These are phyloP conservation scores for Ceratobasidium sp. DNA, from an alignment of 1,284 basidiomycete genomes.

Conservation along the genomic window DNA sequence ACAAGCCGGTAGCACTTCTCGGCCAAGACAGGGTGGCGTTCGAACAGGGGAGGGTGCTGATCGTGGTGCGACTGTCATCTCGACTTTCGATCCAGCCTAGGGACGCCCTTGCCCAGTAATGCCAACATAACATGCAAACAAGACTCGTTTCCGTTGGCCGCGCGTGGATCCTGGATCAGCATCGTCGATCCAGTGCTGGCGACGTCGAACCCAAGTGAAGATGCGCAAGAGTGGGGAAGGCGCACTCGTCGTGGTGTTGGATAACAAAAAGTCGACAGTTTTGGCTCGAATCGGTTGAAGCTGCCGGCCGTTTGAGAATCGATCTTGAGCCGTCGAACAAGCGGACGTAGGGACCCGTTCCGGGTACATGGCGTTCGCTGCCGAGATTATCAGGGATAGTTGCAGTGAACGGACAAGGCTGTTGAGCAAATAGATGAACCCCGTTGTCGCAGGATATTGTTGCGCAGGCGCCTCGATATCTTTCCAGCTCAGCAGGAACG, in stretches of 20 bases:
- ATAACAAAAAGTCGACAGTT: slow-evolving; percentile 89
- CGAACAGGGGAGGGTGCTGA: slow-evolving; percentile 70
- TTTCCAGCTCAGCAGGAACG: slow-evolving; percentile 74
- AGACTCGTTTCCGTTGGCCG: slow-evolving; percentile 76
- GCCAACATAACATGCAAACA: slow-evolving; percentile 88
- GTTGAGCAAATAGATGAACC: slow-evolving; percentile 87
- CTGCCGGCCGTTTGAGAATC: slow-evolving; percentile 68
- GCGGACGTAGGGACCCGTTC: slow-evolving; percentile 81
- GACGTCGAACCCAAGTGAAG: slow-evolving; percentile 82
- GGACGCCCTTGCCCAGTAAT: slow-evolving; percentile 79
- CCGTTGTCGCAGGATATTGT: slow-evolving; percentile 88
- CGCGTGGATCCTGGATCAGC: slow-evolving; percentile 81
- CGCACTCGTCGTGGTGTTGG: slow-evolving; percentile 76
- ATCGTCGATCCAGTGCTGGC: slow-evolving; percentile 63
- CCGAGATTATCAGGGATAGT: slow-evolving; percentile 85
- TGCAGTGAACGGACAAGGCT: slow-evolving; percentile 84
- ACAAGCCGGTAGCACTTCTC: slow-evolving; percentile 90
- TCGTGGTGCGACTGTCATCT: slow-evolving; percentile 55
- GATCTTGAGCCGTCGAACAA: slow-evolving; percentile 80
- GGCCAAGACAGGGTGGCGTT: slow-evolving; percentile 81
- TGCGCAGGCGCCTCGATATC: slow-evolving; percentile 85
- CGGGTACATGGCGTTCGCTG: slow-evolving; percentile 79
- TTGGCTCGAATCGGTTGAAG: slow-evolving; percentile 80
- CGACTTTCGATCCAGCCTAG: slow-evolving; percentile 61
- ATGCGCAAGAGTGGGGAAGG: slow-evolving; percentile 91